These are phyloP conservation scores for Penicillium bialowiezense DNA, from an alignment of 495 filamentous ascomycete genomes.

Conservation along the genomic window DNA sequence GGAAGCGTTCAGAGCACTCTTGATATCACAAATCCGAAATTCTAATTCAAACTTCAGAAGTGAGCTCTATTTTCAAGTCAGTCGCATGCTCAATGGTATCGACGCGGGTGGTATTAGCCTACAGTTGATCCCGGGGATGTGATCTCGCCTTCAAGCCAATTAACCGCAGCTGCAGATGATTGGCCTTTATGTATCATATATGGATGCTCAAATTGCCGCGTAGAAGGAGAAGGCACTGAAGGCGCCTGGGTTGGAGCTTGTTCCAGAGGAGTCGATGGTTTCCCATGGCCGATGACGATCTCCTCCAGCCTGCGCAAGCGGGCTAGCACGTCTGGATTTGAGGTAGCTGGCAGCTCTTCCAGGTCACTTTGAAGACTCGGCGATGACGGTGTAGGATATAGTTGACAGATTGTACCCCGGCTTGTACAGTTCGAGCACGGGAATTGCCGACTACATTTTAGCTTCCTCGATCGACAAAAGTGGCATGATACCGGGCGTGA, in stretches of 20 bases:
- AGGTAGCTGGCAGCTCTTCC: background rate
- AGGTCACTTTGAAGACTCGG: background rate
- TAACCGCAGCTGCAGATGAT: slow-evolving; percentile 7
- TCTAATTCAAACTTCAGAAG: slow-evolving; percentile 7
- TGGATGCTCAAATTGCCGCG: background rate
- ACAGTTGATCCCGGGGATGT: slow-evolving; percentile 12
- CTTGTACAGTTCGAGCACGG: slow-evolving; percentile 43
- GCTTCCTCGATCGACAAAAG: slow-evolving; percentile 45
- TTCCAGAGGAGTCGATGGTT: background rate
- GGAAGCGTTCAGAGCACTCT: background rate
- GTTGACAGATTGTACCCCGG: slow-evolving; percentile 33
- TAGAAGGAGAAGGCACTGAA: background rate
- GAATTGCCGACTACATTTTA: slow-evolving; percentile 40
- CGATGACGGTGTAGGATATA: slow-evolving; percentile 10
- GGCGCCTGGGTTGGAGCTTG: slow-evolving; percentile 3
- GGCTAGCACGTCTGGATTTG: slow-evolving; percentile 16
- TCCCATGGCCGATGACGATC: slow-evolving; percentile 15
- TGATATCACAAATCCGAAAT: slow-evolving; percentile 16
- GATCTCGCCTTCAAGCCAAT: slow-evolving; percentile 20
- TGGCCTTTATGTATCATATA: background rate
- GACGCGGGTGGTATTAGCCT: background rate
- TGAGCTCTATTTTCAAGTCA: background rate
- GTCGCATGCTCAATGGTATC: background rate
- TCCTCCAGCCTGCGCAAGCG: slow-evolving; percentile 24
- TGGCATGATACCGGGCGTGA: slow-evolving; percentile 36